Percentiles rank a stretch among this genome's conserved stretches.
Conservation (phyloP, 2,329 filamentous ascomycete genomes). For the Bisporella sp. region DNA sequence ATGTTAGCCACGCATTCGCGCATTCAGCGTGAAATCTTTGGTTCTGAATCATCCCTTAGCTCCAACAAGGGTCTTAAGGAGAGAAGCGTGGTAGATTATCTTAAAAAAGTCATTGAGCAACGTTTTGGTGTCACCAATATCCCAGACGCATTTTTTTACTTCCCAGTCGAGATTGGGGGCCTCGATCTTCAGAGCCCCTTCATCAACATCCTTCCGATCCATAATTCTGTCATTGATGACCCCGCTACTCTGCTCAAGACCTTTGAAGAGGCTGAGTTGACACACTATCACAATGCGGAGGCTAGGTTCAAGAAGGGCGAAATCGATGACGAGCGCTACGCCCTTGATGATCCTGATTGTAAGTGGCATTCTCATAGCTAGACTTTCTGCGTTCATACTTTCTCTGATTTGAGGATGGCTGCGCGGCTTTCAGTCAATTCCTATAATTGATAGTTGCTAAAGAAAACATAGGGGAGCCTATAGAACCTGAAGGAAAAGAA, state of each 20-base stretch:
- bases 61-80: slow-evolving; percentile 4
- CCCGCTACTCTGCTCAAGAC: slow-evolving; percentile 21
- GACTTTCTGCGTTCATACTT: too few relatives aligned
- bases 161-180: slow-evolving; percentile 32
- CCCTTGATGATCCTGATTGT: too few relatives aligned
- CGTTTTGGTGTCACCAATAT: slow-evolving; percentile 38
- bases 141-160: slow-evolving; percentile 34
- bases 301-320: too few relatives aligned
- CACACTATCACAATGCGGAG: too few relatives aligned
- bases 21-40: slow-evolving; percentile 46
- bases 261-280: slow-evolving; percentile 18
- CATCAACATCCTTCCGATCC: slow-evolving; percentile 28
- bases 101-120: slow-evolving; percentile 40
- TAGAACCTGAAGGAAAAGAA: too few relatives aligned
- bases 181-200: slow-evolving; percentile 35
- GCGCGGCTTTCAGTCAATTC: too few relatives aligned
- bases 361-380: too few relatives aligned
- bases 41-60: not conserved
- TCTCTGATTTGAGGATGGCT: too few relatives aligned
- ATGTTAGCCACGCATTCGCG: slow-evolving; percentile 43
- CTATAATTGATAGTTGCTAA: too few relatives aligned
- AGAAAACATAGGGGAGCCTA: too few relatives aligned
- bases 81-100: slow-evolving; percentile 37
- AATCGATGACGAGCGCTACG: too few relatives aligned
- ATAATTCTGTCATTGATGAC: slow-evolving; percentile 18